Evolutionary conservation across 2,329 filamentous ascomycete species (phyloP).

Genomic region (Fonsecaea monophora): DNA sequence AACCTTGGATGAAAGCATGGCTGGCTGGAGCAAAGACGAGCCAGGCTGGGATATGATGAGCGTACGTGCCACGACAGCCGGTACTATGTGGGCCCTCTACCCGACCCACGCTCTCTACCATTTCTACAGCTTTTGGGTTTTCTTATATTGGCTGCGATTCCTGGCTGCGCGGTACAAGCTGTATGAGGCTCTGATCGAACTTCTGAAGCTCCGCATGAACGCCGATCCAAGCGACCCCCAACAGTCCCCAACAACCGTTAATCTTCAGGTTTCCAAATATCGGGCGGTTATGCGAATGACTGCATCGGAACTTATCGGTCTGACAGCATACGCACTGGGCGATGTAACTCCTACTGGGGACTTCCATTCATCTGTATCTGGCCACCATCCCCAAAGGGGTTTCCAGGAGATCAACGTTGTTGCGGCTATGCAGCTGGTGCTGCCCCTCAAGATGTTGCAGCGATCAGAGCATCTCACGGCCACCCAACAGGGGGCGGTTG

Average conservation of each 20-base stretch:
- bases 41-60: constrained; percentile 38
- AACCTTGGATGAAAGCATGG: constrained; percentile 33
- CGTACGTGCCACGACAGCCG: constrained; percentile 25
- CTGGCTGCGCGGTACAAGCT: constrained; percentile 40
- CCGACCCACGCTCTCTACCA: constrained; percentile 35
- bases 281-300: constrained; percentile 28
- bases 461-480: constrained; percentile 34
- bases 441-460: constrained; percentile 39
- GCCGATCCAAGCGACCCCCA: background rate
- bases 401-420: constrained; percentile 38
- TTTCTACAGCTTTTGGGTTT: constrained; percentile 40
- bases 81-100: constrained; percentile 39
- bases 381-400: constrained; percentile 23
- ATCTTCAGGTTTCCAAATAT: constrained; percentile 32
- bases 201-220: constrained; percentile 25
- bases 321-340: constrained; percentile 39
- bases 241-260: background rate
- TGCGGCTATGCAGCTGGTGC: constrained; percentile 39
- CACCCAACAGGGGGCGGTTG: constrained; percentile 38
- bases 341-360: constrained; percentile 35
- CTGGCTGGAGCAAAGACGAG: constrained; percentile 37
- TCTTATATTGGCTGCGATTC: constrained; percentile 38
- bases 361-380: constrained; percentile 34
- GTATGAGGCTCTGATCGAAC: constrained; percentile 38
- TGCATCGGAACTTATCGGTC: constrained; percentile 34